Conservation (phyloP, 768 basidiomycete genomes). For the Cyathus striatus region DNA sequence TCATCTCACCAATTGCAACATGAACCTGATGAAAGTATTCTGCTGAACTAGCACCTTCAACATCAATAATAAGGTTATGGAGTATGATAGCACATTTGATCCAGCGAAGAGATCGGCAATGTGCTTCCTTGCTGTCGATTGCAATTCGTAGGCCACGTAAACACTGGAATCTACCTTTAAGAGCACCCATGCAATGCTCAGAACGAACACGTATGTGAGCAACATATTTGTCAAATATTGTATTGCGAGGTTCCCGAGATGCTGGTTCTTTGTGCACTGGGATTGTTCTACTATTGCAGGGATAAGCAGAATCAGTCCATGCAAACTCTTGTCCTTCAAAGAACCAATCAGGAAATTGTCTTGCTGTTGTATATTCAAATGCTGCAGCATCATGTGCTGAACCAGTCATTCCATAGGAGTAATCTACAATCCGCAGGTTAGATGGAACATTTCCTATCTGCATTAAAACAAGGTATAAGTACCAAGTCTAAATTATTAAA, state of each 20-base stretch:
- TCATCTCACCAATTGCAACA: not conserved
- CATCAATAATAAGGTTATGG: not conserved
- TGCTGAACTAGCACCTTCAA: not conserved
- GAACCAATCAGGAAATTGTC: constrained; percentile 9
- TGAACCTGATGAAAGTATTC: not conserved
- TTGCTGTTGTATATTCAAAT: constrained; percentile 19
- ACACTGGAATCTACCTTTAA: not conserved
- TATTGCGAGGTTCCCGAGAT: constrained; percentile 12
- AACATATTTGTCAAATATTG: constrained; percentile 13
- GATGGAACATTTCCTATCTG: constrained; percentile 13
- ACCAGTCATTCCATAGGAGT: constrained; percentile 13
- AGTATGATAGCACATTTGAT: not conserved
- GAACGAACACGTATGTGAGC: constrained; percentile 19
- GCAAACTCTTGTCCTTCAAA: constrained; percentile 19
- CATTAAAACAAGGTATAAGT: not conserved
- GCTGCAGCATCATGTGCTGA: constrained; percentile 23
- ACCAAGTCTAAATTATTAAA: not conserved
- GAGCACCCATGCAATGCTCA: not conserved
- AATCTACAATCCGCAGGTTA: constrained; percentile 16
- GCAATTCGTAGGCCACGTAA: not conserved
- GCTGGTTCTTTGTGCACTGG: constrained; percentile 19
- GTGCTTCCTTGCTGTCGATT: not conserved
- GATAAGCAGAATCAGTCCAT: constrained; percentile 9
- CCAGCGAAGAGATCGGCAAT: not conserved
- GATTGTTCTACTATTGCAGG: not conserved